A percentile compares a stretch with the other conserved stretches of the same genome.
These are phyloP conservation scores for Pulveroboletus sp. DNA, from an alignment of 768 basidiomycete species.

Conservation along the genomic window DNA sequence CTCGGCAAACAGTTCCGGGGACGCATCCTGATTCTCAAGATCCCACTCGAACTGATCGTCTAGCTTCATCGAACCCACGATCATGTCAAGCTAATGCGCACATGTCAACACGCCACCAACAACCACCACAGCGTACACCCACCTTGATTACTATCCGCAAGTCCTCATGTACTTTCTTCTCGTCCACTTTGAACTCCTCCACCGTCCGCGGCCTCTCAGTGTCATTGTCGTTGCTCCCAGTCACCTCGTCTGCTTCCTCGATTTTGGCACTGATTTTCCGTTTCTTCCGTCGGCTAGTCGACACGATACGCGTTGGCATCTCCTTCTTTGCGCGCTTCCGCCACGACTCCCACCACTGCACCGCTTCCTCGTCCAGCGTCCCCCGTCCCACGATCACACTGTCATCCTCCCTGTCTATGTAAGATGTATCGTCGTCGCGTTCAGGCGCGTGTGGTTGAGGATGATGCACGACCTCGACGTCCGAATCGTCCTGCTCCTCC, in stretches of 20 bases:
- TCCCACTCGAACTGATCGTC: constrained; percentile 99
- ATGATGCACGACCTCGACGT: constrained; percentile 16
- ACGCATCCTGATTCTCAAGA: constrained; percentile 68
- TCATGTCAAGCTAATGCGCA: constrained; percentile 77
- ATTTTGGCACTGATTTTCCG: constrained; percentile 36
- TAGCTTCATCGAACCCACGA: constrained; percentile 86
- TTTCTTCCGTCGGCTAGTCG: constrained; percentile 36
- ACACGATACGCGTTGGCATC: constrained; percentile 24
- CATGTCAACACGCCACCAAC: constrained; percentile 4
- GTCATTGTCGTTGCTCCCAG: constrained; percentile 21
- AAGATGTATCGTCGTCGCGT: constrained; percentile 22
- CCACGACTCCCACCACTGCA: constrained; percentile 71
- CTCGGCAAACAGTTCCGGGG: constrained; percentile 91
- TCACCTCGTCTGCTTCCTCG: constrained; percentile 20
- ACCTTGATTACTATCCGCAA: constrained; percentile 93
- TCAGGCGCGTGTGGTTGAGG: constrained; percentile 10
- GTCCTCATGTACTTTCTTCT: constrained; percentile 69
- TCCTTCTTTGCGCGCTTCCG: constrained; percentile 43
- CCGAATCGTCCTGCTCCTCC: constrained; percentile 30
- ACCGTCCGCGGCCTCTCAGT: constrained; percentile 47
- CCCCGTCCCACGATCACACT: constrained; percentile 32
- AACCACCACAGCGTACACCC: constrained; percentile 17
- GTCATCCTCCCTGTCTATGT: constrained; percentile 23
- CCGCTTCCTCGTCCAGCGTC: constrained; percentile 43
- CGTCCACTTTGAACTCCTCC: constrained; percentile 64